Evolutionary conservation across 2,329 filamentous ascomycete genomes (phyloP).

Genomic region (Diaporthe capsici): DNA sequence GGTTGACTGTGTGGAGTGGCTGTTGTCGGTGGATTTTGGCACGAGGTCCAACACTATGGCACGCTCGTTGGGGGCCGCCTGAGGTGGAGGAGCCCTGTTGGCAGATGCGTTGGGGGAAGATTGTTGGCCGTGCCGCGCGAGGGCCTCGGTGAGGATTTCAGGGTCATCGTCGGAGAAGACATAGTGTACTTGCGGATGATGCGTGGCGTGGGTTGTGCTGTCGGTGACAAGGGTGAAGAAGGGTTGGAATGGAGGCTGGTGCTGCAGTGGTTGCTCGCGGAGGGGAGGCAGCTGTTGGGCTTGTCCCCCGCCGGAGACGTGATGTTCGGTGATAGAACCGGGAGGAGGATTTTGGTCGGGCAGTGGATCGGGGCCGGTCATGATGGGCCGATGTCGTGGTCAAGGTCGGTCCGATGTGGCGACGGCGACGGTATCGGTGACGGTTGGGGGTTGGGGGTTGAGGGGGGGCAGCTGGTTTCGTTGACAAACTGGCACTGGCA

Average conservation of each 20-base stretch:
- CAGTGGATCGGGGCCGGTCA: slow-evolving; percentile 31
- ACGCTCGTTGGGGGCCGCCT: slow-evolving; percentile 53
- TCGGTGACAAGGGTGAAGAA: slow-evolving; percentile 92
- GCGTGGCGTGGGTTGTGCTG: slow-evolving; percentile 77
- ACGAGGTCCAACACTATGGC: slow-evolving; percentile 70
- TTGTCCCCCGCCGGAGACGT: background rate
- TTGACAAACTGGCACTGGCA: background rate
- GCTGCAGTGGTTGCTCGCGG: slow-evolving; percentile 37
- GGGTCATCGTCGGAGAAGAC: slow-evolving; percentile 94
- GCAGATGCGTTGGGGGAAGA: slow-evolving; percentile 22
- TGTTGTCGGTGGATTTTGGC: slow-evolving; percentile 42
- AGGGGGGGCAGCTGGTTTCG: background rate
- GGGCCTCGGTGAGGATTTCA: slow-evolving; percentile 79
- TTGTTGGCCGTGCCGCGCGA: slow-evolving; percentile 57
- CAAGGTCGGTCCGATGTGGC: background rate
- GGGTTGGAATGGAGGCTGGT: slow-evolving; percentile 73
- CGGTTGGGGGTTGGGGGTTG: background rate
- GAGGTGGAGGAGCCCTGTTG: background rate
- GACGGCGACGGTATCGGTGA: background rate
- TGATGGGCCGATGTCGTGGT: slow-evolving; percentile 15
- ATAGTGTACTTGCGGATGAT: slow-evolving; percentile 91
- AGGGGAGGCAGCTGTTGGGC: slow-evolving; percentile 17
- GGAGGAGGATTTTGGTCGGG: slow-evolving; percentile 25
- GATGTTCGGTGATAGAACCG: background rate
- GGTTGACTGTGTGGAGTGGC: background rate